Evolutionary conservation across 2,329 filamentous ascomycete species (phyloP), one percentile per base, ranked within the genome.

Genomic region (Calonectria pauciramosa): DNA sequence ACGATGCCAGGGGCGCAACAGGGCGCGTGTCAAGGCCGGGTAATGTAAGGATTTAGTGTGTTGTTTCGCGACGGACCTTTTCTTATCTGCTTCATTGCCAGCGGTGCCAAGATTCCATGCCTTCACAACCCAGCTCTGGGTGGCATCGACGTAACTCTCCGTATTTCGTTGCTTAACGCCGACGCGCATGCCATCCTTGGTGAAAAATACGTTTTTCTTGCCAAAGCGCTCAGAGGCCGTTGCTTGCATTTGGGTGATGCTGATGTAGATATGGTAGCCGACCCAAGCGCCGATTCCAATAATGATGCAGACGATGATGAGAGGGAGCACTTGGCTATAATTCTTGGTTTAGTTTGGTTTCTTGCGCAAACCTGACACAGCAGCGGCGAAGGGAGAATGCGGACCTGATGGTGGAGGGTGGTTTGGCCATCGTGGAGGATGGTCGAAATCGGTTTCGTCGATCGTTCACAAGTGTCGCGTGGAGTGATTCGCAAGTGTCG

Each of bases 131-230:
- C 89, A 91, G 77, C 89, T 91, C 86, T 96, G 94, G 23, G 94
- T 95, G 80, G 88, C 89, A 80, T 96, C 94, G 80, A 94, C 91
- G 82, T 95, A 95, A 63, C 90, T 91, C 86, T 96, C 94, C 69
- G 90, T 89, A 77, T 90, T 89, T 65, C 94, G 85, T 75, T 95
- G 89, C 85, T 93, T 94, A 75, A 96, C 90, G 64, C 92, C 92
- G 56, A 96, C 93, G 74, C 91, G 90, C 75, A 94, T 86, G 70
- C 94, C 94, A 71, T 95, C 94, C 83, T 94, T 95, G 49, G 92
- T 93, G 84, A 95, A 94, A 51, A 92, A 88, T 71, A 96, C 90
- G 83, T 96, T 94, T 87, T 94, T 94, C 86, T 91, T 91, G 83
- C 93, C 92, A 91, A 96, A 94, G 82, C 91, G 91, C 84, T 93